These are phyloP conservation scores for Plasmodium chabaudi DNA, from an alignment of 169 alveolate species.

Conservation along the genomic window DNA sequence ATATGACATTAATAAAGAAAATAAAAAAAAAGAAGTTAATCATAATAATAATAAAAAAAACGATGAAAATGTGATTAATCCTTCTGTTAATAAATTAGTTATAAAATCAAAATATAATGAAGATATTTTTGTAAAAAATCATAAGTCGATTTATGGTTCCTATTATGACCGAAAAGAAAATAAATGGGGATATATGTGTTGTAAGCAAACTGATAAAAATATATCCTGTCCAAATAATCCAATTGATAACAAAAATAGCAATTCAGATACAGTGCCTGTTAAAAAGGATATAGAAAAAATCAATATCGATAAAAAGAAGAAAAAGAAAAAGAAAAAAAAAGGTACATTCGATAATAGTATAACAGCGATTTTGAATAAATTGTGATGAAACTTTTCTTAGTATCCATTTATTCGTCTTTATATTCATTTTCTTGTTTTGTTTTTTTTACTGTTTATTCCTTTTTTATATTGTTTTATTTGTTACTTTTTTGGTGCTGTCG, in stretches of 20 bases:
- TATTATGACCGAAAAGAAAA: slow-evolving; percentile 80
- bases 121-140: slow-evolving; percentile 83
- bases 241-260: slow-evolving; percentile 1
- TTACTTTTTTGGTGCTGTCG: not conserved
- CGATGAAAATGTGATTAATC: slow-evolving; percentile 9
- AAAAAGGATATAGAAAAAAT: slow-evolving; percentile 19
- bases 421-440: not conserved
- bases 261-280: slow-evolving; percentile 2
- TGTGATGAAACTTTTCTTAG: not conserved
- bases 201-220: slow-evolving; percentile 77
- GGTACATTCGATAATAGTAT: slow-evolving; percentile 56
- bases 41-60: slow-evolving; percentile 36
- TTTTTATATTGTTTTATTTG: slow-evolving; percentile 8
- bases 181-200: slow-evolving; percentile 90
- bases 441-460: not conserved
- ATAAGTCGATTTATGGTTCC: slow-evolving; percentile 87
- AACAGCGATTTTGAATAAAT: slow-evolving; percentile 69
- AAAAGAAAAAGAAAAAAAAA: slow-evolving; percentile 58
- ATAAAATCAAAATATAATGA: slow-evolving; percentile 85
- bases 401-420: not conserved
- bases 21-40: slow-evolving; percentile 76
- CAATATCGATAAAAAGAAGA: slow-evolving; percentile 10
- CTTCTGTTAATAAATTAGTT: slow-evolving; percentile 50
- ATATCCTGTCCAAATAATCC: slow-evolving; percentile 68
- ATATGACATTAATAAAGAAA: slow-evolving; percentile 73